Evolutionary conservation across 192 early-diverging fungal species (phyloP), one percentile per base, ranked within the genome.

Genomic region (Neocallimastix lanati): DNA sequence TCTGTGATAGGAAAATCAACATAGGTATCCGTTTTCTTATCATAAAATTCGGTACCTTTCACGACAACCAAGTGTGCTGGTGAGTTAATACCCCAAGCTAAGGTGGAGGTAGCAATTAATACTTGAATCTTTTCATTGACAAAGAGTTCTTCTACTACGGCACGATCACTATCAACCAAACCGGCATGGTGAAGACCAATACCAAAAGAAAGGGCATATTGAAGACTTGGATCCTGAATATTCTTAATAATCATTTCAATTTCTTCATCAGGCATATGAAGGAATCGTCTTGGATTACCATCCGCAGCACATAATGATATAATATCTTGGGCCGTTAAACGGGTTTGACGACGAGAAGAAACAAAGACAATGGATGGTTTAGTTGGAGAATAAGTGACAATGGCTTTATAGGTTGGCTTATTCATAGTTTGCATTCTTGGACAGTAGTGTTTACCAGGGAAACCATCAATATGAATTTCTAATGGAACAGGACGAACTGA

Each of bases 401-500:
- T 98, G 16, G 95, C 96, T 4, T 92, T 85, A 81, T 96, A 99
- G 0, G 96, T 94, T 0, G 98, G 98, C 78, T 96, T 94, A 86
- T 98, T 97, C 98, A 99, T 99, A 29, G 96, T 91, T 76, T 93
- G 93, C 98, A 99, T 98, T 76, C 96, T 90, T 29, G 98, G 96
- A 79, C 96, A 96, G 86, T 97, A 98, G 84, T 97, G 95, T 79
- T 95, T 96, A 15, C 96, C 97, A 0, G 96, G 91, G 82, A 96
- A 97, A 12, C 96, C 96, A 77, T 98, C 96, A 83, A 99, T 98
- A 83, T 96, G 93, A 76, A 98, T 96, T 84, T 98, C 95, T 30
- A 99, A 86, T 11, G 96, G 96, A 28, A 98, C 96, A 12, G 98
- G 98, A 28, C 98, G 92, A 13, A 99, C 96, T 40, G 94, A 95